Conservation (phyloP, 352 stramenopile genomes). For the Pythium chondricola region DNA sequence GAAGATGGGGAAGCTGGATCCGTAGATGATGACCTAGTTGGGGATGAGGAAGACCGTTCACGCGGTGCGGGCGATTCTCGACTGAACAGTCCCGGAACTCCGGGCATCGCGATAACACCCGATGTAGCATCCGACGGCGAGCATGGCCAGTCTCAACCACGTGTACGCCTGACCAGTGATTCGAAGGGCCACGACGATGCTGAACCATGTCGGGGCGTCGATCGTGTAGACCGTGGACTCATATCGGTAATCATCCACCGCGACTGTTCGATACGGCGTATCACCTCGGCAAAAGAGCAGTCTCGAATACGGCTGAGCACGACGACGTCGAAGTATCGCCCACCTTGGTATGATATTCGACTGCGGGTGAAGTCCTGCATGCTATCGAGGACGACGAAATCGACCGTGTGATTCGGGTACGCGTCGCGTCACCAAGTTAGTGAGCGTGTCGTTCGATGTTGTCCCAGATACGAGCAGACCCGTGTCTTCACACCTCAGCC, state of each 20-base stretch:
- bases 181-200: conserved; percentile 18
- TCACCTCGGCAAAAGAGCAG: no score
- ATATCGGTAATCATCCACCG: conserved; percentile 43
- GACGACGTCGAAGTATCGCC: not conserved
- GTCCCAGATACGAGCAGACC: conserved; percentile 2
- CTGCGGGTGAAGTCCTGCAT: conserved; percentile 3
- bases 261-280: conserved; percentile 1
- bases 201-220: conserved; percentile 26
- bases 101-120: not conserved
- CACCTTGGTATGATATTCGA: not conserved
- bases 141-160: conserved; percentile 19
- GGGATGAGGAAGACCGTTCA: conserved; percentile 31
- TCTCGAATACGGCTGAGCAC: conserved; percentile 4
- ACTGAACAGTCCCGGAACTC: no score
- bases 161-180: conserved; percentile 29
- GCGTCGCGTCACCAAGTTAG: not conserved
- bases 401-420: conserved; percentile 4
- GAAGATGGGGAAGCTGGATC: conserved; percentile 28
- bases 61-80: no score
- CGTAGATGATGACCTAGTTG: conserved; percentile 36
- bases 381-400: conserved; percentile 3
- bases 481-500: not conserved
- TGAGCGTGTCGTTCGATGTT: not conserved
- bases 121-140: conserved; percentile 25
- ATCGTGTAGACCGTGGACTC: conserved; percentile 20